A percentile compares a stretch with the other conserved stretches of the same genome.
Evolutionary conservation across 2,329 filamentous ascomycete genomes (phyloP).

Genomic region (Clonostachys sp.): DNA sequence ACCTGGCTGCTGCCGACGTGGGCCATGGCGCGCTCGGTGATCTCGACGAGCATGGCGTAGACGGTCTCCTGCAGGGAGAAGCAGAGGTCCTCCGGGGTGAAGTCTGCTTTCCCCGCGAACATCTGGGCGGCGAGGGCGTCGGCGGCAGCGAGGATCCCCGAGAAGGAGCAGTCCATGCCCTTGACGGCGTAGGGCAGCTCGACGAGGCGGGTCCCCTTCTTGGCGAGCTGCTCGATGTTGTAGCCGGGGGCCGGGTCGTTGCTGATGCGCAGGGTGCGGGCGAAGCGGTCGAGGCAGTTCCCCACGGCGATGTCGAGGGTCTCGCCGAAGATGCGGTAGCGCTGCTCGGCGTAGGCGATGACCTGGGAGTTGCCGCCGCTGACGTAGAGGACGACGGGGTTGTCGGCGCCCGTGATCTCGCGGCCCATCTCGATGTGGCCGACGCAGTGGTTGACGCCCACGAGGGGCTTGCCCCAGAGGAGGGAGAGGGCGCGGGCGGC

Average conservation of each 20-base stretch:
- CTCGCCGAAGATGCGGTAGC: constrained; percentile 97
- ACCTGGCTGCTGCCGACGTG: constrained; percentile 91
- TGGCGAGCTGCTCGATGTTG: constrained; percentile 93
- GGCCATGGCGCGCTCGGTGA: constrained; percentile 97
- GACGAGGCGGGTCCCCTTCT: constrained; percentile 66
- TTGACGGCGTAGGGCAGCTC: constrained; percentile 96
- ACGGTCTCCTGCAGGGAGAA: constrained; percentile 95
- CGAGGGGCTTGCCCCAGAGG: constrained; percentile 82
- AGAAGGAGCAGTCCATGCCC: constrained; percentile 97
- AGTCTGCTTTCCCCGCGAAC: constrained; percentile 40
- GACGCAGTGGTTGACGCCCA: constrained; percentile 97
- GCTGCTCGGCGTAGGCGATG: constrained; percentile 89
- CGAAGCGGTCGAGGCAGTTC: constrained; percentile 95
- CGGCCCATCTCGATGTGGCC: constrained; percentile 99
- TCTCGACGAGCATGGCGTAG: constrained; percentile 96
- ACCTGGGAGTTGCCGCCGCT: constrained; percentile 96
- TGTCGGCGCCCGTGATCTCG: constrained; percentile 80
- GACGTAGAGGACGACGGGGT: constrained; percentile 95
- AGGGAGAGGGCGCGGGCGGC: constrained; percentile 77
- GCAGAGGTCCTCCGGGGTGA: constrained; percentile 82
- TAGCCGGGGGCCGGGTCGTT: constrained; percentile 97
- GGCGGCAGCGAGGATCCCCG: constrained; percentile 79
- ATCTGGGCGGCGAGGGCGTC: constrained; percentile 75
- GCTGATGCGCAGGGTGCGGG: constrained; percentile 81
- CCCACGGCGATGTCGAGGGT: constrained; percentile 96